Percentiles rank a stretch among this genome's conserved stretches.
These are phyloP conservation scores for Rhodotorula glutinis DNA, from an alignment of 1,284 basidiomycete genomes.

Conservation along the genomic window DNA sequence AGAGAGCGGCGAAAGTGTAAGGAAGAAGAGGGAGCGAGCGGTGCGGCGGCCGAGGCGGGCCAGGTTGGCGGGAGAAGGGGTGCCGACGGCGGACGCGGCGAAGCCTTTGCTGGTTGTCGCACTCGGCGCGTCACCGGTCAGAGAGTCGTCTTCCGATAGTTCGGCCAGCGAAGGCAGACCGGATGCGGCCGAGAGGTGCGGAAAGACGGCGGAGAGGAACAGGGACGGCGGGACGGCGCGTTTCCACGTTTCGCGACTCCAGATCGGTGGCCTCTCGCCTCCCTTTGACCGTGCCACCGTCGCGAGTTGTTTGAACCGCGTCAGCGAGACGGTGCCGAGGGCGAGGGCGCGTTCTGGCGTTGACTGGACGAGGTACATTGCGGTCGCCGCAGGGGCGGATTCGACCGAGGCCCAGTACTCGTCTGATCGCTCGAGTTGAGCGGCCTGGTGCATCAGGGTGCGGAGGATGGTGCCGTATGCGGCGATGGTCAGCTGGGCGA, in stretches of 20 bases:
- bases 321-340: constrained; percentile 18
- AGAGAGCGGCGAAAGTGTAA: constrained; percentile 40
- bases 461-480: constrained; percentile 30
- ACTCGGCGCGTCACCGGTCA: background rate
- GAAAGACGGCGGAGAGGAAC: constrained; percentile 43
- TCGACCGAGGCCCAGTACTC: constrained; percentile 38
- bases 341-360: constrained; percentile 18
- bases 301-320: constrained; percentile 24
- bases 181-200: constrained; percentile 35
- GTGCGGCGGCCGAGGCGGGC: constrained; percentile 22
- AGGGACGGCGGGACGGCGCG: constrained; percentile 40
- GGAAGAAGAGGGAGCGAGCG: constrained; percentile 38
- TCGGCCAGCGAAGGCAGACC: constrained; percentile 20
- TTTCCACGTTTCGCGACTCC: constrained; percentile 24
- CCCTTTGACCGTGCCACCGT: background rate
- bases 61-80: constrained; percentile 13
- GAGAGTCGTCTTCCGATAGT: background rate
- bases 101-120: background rate
- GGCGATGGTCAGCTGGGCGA: constrained; percentile 36
- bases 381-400: constrained; percentile 27
- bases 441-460: constrained; percentile 37
- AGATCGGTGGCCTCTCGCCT: background rate
- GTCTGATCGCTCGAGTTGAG: constrained; percentile 34
- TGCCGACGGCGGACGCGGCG: background rate
- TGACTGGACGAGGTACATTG: constrained; percentile 37